Evolutionary conservation across 129 eudicot genomes (phyloP).

Genomic region (Tagetes patula): DNA sequence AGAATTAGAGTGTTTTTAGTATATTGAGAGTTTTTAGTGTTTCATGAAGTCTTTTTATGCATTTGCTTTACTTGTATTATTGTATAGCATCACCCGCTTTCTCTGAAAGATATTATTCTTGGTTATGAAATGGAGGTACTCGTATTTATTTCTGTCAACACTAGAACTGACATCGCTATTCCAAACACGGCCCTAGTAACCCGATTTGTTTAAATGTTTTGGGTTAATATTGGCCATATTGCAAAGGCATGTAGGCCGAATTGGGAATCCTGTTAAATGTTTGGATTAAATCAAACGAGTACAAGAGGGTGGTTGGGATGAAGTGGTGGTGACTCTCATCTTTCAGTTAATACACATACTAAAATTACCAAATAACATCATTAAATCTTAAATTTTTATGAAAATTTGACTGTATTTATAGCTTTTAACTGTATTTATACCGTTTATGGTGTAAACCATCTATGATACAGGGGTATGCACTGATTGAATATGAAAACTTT

Average conservation of each 20-base stretch:
- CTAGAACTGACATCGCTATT: neutral
- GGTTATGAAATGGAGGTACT: neutral
- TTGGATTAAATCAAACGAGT: neutral
- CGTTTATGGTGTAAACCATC: neutral
- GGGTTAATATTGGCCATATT: conserved; percentile 6
- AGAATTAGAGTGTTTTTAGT: neutral
- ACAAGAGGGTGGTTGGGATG: neutral
- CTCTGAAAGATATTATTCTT: neutral
- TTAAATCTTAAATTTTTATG: neutral
- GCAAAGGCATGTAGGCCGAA: neutral
- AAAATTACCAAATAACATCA: neutral
- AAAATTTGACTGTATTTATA: neutral
- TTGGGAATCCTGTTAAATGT: neutral
- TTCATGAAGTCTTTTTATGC: neutral
- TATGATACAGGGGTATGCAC: conserved; percentile 74
- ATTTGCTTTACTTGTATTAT: neutral
- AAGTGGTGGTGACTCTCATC: neutral
- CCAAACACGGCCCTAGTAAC: neutral
- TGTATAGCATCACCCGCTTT: neutral
- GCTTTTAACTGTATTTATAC: neutral
- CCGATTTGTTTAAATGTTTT: neutral
- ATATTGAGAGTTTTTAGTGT: neutral
- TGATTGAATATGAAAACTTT: conserved; percentile 78
- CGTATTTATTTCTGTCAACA: neutral
- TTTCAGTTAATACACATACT: neutral